phyloP scores from a whole-genome alignment of 2,329 filamentous ascomycete species.

The Thelonectria discophora region DNA sequence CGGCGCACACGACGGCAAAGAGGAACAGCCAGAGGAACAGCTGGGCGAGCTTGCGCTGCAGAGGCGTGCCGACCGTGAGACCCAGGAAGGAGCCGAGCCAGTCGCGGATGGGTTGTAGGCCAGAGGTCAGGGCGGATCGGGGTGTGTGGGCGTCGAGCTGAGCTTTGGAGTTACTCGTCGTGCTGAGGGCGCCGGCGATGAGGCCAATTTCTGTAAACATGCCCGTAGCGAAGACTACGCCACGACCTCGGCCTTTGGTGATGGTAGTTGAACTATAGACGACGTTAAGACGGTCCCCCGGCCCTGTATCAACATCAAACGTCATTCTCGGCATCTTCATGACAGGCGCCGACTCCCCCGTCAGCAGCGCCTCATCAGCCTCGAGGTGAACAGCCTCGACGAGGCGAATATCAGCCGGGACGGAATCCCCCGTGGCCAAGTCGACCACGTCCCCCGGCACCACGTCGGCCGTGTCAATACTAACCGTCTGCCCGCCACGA shows the following conservation, averaged over 20 bases:
- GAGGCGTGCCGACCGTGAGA: slow-evolving; percentile 67
- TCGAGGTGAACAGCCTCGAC: slow-evolving; percentile 68
- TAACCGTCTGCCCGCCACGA: slow-evolving; percentile 47
- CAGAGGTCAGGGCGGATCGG: not conserved
- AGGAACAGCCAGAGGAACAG: slow-evolving; percentile 66
- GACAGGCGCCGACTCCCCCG: slow-evolving; percentile 67
- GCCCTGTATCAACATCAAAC: slow-evolving; percentile 46
- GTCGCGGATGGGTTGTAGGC: slow-evolving; percentile 9
- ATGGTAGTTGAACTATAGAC: slow-evolving; percentile 67
- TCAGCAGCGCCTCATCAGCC: slow-evolving; percentile 69
- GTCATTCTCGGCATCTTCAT: slow-evolving; percentile 56
- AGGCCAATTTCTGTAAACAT: slow-evolving; percentile 68
- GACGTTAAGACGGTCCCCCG: slow-evolving; percentile 66
- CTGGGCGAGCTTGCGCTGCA: slow-evolving; percentile 73
- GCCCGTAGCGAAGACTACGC: slow-evolving; percentile 67
- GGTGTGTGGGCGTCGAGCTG: slow-evolving; percentile 1
- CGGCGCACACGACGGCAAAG: slow-evolving; percentile 32
- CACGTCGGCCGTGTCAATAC: slow-evolving; percentile 49
- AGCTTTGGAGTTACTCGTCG: slow-evolving; percentile 25
- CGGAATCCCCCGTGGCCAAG: slow-evolving; percentile 61
- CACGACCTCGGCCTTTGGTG: slow-evolving; percentile 66
- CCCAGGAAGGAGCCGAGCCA: slow-evolving; percentile 54
- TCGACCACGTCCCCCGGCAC: slow-evolving; percentile 65
- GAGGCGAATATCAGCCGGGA: slow-evolving; percentile 64
- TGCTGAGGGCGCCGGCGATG: slow-evolving; percentile 58